A percentile compares a stretch with the other conserved stretches of the same genome.
These are phyloP conservation scores for Dictyostelium citrinum DNA, from an alignment of 78 protist genomes.

Conservation along the genomic window DNA sequence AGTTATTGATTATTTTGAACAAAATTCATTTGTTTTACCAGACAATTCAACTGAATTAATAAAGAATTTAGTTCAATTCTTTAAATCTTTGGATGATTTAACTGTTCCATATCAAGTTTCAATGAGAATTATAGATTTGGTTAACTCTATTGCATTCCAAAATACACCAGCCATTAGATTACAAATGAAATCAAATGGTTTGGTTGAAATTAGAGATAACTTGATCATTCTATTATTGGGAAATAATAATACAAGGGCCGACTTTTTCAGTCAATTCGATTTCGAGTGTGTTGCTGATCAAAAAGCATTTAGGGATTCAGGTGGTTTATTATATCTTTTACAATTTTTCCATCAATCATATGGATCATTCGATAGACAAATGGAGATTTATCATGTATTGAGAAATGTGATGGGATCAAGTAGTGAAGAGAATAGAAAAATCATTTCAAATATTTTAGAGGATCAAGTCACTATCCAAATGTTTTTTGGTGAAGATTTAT, in stretches of 20 bases:
- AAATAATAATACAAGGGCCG: not conserved
- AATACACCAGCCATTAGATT: constrained; percentile 47
- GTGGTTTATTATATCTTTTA: constrained; percentile 50
- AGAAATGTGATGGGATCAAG: constrained; percentile 35
- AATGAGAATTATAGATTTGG: constrained; percentile 51
- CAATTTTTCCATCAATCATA: constrained; percentile 25
- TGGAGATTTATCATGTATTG: not conserved
- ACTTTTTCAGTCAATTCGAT: constrained; percentile 26
- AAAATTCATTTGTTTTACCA: constrained; percentile 31
- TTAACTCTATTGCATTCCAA: constrained; percentile 50
- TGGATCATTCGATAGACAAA: constrained; percentile 1
- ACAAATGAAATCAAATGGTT: constrained; percentile 61
- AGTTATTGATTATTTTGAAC: constrained; percentile 37
- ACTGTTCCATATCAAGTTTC: constrained; percentile 49
- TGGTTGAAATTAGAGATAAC: constrained; percentile 60
- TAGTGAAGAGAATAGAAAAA: constrained; percentile 70
- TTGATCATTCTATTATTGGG: constrained; percentile 39
- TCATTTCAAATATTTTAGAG: constrained; percentile 54
- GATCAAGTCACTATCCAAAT: constrained; percentile 21
- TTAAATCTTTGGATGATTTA: constrained; percentile 58
- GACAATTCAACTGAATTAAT: constrained; percentile 24
- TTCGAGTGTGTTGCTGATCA: constrained; percentile 74
- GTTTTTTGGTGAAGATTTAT: constrained; percentile 31
- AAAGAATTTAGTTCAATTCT: constrained; percentile 41
- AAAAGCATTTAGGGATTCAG: constrained; percentile 55